A percentile compares a stretch with the other conserved stretches of the same genome.
Conservation (phyloP, 257 asterid genomes). For the Solanum commersonii region DNA sequence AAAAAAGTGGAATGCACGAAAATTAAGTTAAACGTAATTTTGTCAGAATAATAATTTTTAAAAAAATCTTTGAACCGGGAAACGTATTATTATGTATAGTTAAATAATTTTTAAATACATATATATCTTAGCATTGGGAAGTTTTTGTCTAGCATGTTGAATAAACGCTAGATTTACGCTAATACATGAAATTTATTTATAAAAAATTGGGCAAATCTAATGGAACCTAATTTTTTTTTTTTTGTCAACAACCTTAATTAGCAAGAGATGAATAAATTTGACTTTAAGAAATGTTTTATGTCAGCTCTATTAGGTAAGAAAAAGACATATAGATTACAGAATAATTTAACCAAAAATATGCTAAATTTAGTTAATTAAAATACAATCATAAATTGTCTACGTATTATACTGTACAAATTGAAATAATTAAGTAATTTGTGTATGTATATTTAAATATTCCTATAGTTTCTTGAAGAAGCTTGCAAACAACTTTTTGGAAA, state of each 20-base stretch:
- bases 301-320: not conserved
- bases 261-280: not conserved
- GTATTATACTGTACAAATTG: not conserved
- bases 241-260: not conserved
- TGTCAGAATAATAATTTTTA: not conserved
- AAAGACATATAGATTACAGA: not conserved
- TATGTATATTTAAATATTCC: not conserved
- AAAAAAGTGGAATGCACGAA: not conserved
- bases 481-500: not conserved
- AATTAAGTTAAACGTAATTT: not conserved
- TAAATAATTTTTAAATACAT: not conserved
- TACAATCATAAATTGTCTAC: not conserved
- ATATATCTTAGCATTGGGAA: not conserved
- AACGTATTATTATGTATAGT: not conserved
- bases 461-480: not conserved
- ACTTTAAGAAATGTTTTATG: not conserved
- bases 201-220: not conserved
- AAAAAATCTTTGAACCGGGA: not conserved
- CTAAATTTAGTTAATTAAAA: not conserved
- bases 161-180: not conserved
- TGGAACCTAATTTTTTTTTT: not conserved
- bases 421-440: not conserved
- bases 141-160: not conserved
- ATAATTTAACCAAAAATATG: not conserved
- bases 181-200: not conserved